Evolutionary conservation across 2,329 filamentous ascomycete species (phyloP), one percentile per base, ranked within the genome.

Genomic region (Neoarthrinium moseri): DNA sequence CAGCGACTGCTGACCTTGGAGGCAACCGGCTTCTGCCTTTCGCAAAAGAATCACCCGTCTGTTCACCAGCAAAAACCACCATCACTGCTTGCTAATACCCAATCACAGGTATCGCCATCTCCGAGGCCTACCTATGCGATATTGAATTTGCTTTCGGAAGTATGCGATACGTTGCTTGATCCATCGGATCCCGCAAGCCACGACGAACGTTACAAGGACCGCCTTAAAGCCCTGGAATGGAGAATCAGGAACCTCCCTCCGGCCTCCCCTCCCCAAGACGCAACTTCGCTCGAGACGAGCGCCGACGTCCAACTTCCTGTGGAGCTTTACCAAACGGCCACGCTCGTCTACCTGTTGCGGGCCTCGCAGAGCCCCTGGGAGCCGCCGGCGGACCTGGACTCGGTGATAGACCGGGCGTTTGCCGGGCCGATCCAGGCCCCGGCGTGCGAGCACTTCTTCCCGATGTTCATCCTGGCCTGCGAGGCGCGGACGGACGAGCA

Each of bases 401-500:
- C 36, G 5, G 23, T 56, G 18, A 38, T 56, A 20, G 54, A 51
- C 18, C 20, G 21, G 12, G 53, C 49, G 2, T 62, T 60, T 29
- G 22, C 46, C 4, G 57, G 39, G 1, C 43, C 40, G 1, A 18
- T 50, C 1, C 32, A 24, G 12, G 15, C 22, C 3, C 39, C 45
- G 30, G 15, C 45, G 10, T 68, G 65, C 22, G 43, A 52, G 8
- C 64, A 65, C 47, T 61, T 64, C 44, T 68, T 68, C 4, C 66
- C 66, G 0, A 32, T 68, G 2, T 54, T 67, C 13, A 63, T 68
- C 17, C 37, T 69, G 0, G 61, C 58, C 10, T 66, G 64, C 47
- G 65, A 68, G 51, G 61, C 66, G 12, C 50, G 55, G 6, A 60
- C 51, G 3, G 66, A 68, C 5, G 59, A 42, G 47, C 27, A 40